Base-by-base conservation (phyloP, 176 grass and related monocot species). In the Coix lacrymajobi region DNA sequence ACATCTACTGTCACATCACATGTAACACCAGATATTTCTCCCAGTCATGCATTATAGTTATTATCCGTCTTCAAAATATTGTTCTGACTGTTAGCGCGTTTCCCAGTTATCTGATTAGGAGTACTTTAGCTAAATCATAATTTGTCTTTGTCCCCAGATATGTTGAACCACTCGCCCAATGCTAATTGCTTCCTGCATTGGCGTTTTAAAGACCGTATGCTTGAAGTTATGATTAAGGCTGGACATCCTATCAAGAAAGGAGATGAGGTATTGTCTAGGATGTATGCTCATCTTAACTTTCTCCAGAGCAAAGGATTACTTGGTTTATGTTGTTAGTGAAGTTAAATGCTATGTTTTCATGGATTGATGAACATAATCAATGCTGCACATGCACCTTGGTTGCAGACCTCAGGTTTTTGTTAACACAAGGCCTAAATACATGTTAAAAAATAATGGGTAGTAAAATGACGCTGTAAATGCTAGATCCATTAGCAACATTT, bases 221-320 rank as follows among this genome's bases (percentile, higher is more conserved):
- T 98, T 86, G 92, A 98, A 90, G 90, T 98, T 65, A 89, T 98
- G 92, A 95, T 98, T 76, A 98, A 98, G 90, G 90, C 92, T 86
- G 96, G 92, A 30, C 88, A 51, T 46, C 82, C 60, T 68, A 60
- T 98, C 72, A 95, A 90, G 79, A 92, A 93, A 91, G 96, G 96
- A 76, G 90, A 95, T 9, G 96, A 98, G 92, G 96, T 98, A 91
- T 74, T 66, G 11, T 79, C 31, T 88, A 81, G 25, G 77, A 70
- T 66, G 26, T 81, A 58, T 40, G 67, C 20, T 63, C 24, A 46
- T 54, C 41, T 72, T 64, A 40, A 52, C 0, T 40, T 83, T 60
- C 9, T 54, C 30, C 3, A 30, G 28, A 82, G 28, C 9, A 62
- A 74, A 48, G 14, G 20, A 32, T 37, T 17, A 37, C 29, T 22